These are phyloP conservation scores for Delonix regia DNA, from an alignment of 306 rosid species.

Conservation along the genomic window DNA sequence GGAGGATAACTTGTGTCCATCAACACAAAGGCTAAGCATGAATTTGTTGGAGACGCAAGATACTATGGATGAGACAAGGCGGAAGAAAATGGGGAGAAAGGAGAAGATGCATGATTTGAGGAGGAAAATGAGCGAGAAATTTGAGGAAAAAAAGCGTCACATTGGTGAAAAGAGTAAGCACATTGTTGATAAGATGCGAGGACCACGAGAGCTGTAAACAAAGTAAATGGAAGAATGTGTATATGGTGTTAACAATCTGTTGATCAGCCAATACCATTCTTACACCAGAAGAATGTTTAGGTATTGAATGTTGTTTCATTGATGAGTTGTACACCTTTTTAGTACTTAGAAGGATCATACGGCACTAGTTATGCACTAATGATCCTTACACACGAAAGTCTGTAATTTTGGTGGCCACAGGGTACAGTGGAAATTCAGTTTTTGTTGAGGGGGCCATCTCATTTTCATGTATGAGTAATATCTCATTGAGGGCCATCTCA, in stretches of 20 bases:
- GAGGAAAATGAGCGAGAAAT: conserved; percentile 86
- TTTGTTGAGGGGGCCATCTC: too few relatives aligned
- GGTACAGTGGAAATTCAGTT: background rate
- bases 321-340: conserved; percentile 16
- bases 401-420: conserved; percentile 28
- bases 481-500: background rate
- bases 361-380: conserved; percentile 6
- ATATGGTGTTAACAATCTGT: conserved; percentile 11
- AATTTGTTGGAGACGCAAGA: conserved; percentile 41
- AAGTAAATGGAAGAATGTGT: conserved; percentile 27
- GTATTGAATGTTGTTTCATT: conserved; percentile 21
- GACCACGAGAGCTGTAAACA: conserved; percentile 50
- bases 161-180: conserved; percentile 82
- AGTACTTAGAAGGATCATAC: conserved; percentile 9
- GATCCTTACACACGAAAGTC: conserved; percentile 10
- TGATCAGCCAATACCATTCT: conserved; percentile 6
- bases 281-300: conserved; percentile 5
- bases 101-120: conserved; percentile 81
- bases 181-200: conserved; percentile 93
- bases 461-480: conserved; percentile 26
- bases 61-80: conserved; percentile 48
- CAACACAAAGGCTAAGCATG: conserved; percentile 33
- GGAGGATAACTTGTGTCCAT: conserved; percentile 36
- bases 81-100: conserved; percentile 74
- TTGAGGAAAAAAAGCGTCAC: conserved; percentile 86